Evolutionary conservation across 768 basidiomycete species (phyloP).

Genomic region (Pleurotus tuoliensis): DNA sequence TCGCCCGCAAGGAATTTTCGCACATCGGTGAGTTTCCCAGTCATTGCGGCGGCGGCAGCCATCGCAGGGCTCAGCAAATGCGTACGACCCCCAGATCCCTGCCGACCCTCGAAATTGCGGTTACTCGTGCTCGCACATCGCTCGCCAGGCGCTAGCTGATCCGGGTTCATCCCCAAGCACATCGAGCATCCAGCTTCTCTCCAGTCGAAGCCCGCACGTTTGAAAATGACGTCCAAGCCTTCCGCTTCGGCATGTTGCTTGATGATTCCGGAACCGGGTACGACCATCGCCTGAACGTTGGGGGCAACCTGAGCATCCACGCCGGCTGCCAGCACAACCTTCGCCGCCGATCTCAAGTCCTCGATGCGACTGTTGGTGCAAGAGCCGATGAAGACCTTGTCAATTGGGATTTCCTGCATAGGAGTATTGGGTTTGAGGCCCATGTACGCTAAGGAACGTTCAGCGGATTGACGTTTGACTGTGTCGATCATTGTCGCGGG

Average conservation of each 20-base stretch:
- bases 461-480: conserved; percentile 62
- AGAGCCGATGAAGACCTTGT: conserved; percentile 93
- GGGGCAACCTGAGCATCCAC: conserved; percentile 70
- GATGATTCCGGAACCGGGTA: conserved; percentile 87
- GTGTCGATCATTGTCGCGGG: conserved; percentile 64
- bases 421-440: conserved; percentile 72
- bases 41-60: conserved; percentile 89
- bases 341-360: conserved; percentile 84
- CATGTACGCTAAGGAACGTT: conserved; percentile 83
- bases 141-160: conserved; percentile 77
- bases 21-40: conserved; percentile 81
- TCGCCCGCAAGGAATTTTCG: conserved; percentile 61
- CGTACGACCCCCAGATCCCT: conserved; percentile 85
- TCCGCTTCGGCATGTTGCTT: conserved; percentile 91
- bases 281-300: conserved; percentile 82
- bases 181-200: conserved; percentile 94
- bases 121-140: conserved; percentile 92
- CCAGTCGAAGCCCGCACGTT: conserved; percentile 92
- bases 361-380: conserved; percentile 95
- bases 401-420: conserved; percentile 76
- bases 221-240: conserved; percentile 82
- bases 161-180: conserved; percentile 96
- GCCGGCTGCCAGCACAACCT: conserved; percentile 71
- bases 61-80: conserved; percentile 89
- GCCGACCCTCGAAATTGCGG: conserved; percentile 89